Conservation (phyloP, 2,329 filamentous ascomycete genomes). For the Pyrenophora tritici-repentis region DNA sequence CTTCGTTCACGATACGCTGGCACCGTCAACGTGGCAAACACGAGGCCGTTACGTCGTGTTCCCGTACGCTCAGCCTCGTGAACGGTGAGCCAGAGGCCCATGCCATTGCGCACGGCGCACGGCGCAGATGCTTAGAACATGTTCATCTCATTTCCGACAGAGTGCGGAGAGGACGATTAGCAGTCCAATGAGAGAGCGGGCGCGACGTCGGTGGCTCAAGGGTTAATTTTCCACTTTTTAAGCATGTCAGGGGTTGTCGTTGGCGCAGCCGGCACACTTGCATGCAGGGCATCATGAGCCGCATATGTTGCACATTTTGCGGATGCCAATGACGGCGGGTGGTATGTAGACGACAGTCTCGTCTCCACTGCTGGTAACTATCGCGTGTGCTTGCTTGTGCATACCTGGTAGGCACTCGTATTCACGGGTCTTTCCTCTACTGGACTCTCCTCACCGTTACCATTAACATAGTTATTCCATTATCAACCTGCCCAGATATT, state of each 20-base stretch:
- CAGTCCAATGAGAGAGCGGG: slow-evolving; percentile 29
- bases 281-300: slow-evolving; percentile 15
- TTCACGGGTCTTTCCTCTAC: too few species aligned
- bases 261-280: slow-evolving; percentile 17
- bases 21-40: too few species aligned
- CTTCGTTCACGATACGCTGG: too few species aligned
- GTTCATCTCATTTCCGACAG: slow-evolving; percentile 24
- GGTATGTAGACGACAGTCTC: too few species aligned
- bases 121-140: too few species aligned
- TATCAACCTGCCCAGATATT: too few species aligned
- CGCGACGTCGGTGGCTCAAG: slow-evolving; percentile 5
- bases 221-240: slow-evolving; percentile 45
- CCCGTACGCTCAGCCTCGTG: background rate
- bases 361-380: too few species aligned
- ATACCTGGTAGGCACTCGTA: too few species aligned
- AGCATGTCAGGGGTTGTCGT: slow-evolving; percentile 29
- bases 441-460: too few species aligned
- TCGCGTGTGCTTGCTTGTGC: too few species aligned
- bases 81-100: background rate
- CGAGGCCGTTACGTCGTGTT: background rate
- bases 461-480: too few species aligned
- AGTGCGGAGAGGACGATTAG: slow-evolving; percentile 25
- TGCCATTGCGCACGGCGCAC: slow-evolving; percentile 7
- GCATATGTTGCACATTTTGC: slow-evolving; percentile 3
- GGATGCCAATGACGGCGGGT: too few species aligned